These are phyloP conservation scores for Saururus chinensis DNA, from an alignment of 164 flowering plant species.

Conservation along the genomic window DNA sequence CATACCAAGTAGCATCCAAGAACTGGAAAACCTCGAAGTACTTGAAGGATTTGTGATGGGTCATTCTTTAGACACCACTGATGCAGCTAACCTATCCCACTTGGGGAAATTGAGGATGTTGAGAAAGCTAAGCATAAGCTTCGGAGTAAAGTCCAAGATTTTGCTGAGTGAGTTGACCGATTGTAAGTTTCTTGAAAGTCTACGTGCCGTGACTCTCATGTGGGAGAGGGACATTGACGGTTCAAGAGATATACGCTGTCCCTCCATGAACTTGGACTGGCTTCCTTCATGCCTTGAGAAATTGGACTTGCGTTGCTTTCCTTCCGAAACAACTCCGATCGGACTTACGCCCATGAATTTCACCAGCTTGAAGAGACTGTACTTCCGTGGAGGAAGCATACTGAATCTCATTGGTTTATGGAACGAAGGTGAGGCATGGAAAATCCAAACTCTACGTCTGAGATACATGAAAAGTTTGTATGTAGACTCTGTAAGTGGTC, in stretches of 20 bases:
- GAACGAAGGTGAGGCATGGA: not conserved
- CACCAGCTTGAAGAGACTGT: not conserved
- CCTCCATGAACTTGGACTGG: not conserved
- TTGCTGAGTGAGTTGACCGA: too few relatives aligned
- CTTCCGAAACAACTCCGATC: not conserved
- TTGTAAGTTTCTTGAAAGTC: not conserved
- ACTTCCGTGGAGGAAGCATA: not conserved
- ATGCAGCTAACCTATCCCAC: too few relatives aligned
- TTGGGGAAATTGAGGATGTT: too few relatives aligned
- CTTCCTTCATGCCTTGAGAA: not conserved
- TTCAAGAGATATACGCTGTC: too few relatives aligned
- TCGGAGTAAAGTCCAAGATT: too few relatives aligned
- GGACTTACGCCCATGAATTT: not conserved
- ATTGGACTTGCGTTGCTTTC: not conserved
- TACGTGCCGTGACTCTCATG: not conserved
- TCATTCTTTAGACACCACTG: not conserved
- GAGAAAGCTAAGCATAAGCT: too few relatives aligned
- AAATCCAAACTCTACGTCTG: not conserved
- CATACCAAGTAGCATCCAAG: constrained; percentile 15
- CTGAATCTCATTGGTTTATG: not conserved
- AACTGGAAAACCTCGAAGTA: constrained; percentile 29
- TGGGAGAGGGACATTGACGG: not conserved
- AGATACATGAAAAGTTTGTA: not conserved
- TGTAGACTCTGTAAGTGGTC: too few relatives aligned
- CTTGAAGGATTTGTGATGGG: constrained; percentile 41